Evolutionary conservation across 2,329 filamentous ascomycete species (phyloP), one percentile per base, ranked within the genome.

Genomic region (Aspergillus sp.): DNA sequence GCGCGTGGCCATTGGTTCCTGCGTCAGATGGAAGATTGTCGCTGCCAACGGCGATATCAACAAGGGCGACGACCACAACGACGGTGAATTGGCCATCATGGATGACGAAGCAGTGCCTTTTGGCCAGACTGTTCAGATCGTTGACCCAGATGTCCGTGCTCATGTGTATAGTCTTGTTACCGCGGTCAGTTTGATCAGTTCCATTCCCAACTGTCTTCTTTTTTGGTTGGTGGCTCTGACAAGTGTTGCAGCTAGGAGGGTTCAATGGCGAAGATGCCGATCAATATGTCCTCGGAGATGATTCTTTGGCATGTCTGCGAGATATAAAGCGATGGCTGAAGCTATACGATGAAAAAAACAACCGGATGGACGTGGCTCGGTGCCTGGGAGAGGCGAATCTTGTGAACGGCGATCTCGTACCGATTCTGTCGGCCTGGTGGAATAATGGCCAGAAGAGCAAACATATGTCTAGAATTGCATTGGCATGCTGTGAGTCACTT

Each of bases 251-350:
- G 89, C 83, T 96, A 51, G 91, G 90, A 70, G 91, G 90, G 42
- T 82, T 83, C 58, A 86, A 86, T 56, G 76, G 82, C 40, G 86
- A 88, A 53, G 84, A 91, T 57, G 84, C 90, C 60, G 87, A 87
- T 44, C 78, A 78, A 60, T 98, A 98, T 66, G 78, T 88, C 35
- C 82, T 97, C 31, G 93, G 93, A 67, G 91, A 97, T 67, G 91
- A 96, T 62, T 91, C 90, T 9, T 75, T 95, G 47, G 88, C 93
- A 45, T 93, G 90, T 60, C 75, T 98, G 45, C 90, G 91, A 50
- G 93, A 98, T 69, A 77, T 98, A 43, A 91, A 93, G 62, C 85
- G 86, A 79, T 98, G 93, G 93, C 78, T 98, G 54, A 90, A 89
- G 56, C 82, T 95, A 50, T 93, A 93, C 74, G 90, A 96, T 66